phyloP scores from a whole-genome alignment of 805 yeast genomes.

The Cyberlindnera japonica region DNA sequence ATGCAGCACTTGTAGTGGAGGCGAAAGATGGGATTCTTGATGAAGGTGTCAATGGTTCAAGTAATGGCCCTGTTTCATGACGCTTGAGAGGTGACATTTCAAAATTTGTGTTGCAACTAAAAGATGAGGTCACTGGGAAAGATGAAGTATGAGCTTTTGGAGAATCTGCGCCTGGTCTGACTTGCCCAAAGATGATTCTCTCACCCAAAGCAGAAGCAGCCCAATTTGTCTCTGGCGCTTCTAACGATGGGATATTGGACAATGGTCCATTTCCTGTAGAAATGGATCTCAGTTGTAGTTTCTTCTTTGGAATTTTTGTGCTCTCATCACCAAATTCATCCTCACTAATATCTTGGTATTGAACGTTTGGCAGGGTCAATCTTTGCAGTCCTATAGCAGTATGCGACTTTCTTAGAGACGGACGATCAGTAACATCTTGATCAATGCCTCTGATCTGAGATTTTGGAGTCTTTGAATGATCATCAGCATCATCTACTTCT shows the following conservation, averaged over 20 bases:
- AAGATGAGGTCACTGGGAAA: constrained; percentile 49
- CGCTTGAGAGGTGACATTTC: constrained; percentile 59
- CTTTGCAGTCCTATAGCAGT: constrained; percentile 29
- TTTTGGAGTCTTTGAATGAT: constrained; percentile 22
- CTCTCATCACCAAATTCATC: constrained; percentile 11
- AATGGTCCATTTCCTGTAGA: constrained; percentile 21
- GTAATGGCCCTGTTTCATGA: constrained; percentile 59
- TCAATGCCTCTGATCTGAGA: constrained; percentile 23
- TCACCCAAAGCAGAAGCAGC: constrained; percentile 40
- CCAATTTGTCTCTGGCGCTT: constrained; percentile 40
- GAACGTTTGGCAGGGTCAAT: constrained; percentile 12
- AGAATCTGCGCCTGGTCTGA: constrained; percentile 15
- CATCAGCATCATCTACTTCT: constrained; percentile 15
- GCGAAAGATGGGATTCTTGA: constrained; percentile 23
- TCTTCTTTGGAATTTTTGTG: constrained; percentile 22
- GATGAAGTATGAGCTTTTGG: constrained; percentile 16
- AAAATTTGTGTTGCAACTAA: constrained; percentile 61
- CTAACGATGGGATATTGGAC: constrained; percentile 32
- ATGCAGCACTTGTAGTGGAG: constrained; percentile 3
- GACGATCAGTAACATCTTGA: constrained; percentile 10
- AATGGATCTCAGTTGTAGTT: constrained; percentile 15
- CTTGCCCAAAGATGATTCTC: constrained; percentile 31
- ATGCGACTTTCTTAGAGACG: constrained; percentile 25
- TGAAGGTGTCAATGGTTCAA: constrained; percentile 63
- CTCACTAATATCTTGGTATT: constrained; percentile 11